Conservation (phyloP, 768 basidiomycete species). For the Mycena albidolilacea region DNA sequence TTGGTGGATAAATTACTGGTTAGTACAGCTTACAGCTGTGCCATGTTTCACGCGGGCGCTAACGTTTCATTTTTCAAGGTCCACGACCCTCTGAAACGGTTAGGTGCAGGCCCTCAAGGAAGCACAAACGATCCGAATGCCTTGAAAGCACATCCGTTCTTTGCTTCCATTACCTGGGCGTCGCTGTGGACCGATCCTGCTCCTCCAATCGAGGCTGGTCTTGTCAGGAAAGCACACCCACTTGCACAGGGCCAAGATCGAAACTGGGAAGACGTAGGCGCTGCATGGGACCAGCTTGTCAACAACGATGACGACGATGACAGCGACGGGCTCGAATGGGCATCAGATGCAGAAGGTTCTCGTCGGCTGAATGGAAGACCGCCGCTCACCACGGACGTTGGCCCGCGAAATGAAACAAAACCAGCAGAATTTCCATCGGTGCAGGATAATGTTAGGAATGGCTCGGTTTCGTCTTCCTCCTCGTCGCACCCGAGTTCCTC, state of each 20-base stretch:
- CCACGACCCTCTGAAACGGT: slow-evolving; percentile 63
- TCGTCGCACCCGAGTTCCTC: slow-evolving; percentile 34
- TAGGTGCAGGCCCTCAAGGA: slow-evolving; percentile 64
- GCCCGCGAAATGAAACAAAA: slow-evolving; percentile 59
- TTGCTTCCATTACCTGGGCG: slow-evolving; percentile 64
- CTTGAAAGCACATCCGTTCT: slow-evolving; percentile 69
- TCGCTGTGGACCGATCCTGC: slow-evolving; percentile 69
- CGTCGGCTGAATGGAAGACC: slow-evolving; percentile 41
- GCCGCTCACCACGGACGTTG: slow-evolving; percentile 52
- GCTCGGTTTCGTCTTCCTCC: slow-evolving; percentile 27
- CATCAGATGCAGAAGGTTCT: slow-evolving; percentile 57
- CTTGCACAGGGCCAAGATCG: slow-evolving; percentile 50
- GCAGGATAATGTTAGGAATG: slow-evolving; percentile 18
- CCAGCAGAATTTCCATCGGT: slow-evolving; percentile 29
- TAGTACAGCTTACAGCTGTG: not conserved
- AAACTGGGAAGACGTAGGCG: slow-evolving; percentile 69
- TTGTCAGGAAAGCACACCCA: slow-evolving; percentile 62
- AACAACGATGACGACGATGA: slow-evolving; percentile 38
- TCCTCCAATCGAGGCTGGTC: slow-evolving; percentile 67
- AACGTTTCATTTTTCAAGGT: slow-evolving; percentile 51
- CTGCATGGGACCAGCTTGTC: slow-evolving; percentile 67
- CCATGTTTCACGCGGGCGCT: not conserved
- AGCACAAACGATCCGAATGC: slow-evolving; percentile 56
- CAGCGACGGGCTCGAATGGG: slow-evolving; percentile 68
- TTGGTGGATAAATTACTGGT: slow-evolving; percentile 86